Evolutionary conservation across 805 yeast species (phyloP).

Genomic region (Zygotorulaspora danielsina): DNA sequence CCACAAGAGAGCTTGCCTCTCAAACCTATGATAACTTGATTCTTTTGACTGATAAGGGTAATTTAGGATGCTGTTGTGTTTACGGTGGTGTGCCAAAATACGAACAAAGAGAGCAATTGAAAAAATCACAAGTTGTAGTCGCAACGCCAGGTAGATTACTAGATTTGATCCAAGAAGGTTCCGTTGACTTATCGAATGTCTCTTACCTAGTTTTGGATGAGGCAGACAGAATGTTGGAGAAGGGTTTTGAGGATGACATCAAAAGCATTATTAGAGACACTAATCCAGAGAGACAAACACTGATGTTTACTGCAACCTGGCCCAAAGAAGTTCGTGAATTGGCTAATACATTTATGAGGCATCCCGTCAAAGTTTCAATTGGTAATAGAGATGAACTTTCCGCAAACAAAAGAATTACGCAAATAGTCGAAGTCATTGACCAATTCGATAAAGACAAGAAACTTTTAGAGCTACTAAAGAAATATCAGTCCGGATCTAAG

Average conservation of each 20-base stretch:
- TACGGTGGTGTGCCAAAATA: constrained; percentile 98
- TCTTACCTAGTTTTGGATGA: constrained; percentile 88
- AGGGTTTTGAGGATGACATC: constrained; percentile 96
- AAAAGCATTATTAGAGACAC: constrained; percentile 70
- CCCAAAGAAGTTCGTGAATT: constrained; percentile 96
- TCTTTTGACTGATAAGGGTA: constrained; percentile 53
- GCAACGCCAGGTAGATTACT: constrained; percentile 98
- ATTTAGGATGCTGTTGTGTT: constrained; percentile 71
- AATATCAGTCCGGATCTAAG: constrained; percentile 66
- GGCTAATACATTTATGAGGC: constrained; percentile 77
- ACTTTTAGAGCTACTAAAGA: constrained; percentile 63
- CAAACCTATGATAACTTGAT: constrained; percentile 85
- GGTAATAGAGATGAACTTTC: constrained; percentile 92
- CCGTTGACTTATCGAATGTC: constrained; percentile 62
- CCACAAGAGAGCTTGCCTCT: constrained; percentile 95
- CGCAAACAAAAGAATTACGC: constrained; percentile 92
- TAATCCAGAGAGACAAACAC: constrained; percentile 66
- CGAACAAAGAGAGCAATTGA: constrained; percentile 72
- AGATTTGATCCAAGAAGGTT: constrained; percentile 86
- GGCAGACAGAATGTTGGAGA: constrained; percentile 98
- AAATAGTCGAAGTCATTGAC: constrained; percentile 88
- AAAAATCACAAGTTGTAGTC: constrained; percentile 70
- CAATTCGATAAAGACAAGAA: constrained; percentile 74
- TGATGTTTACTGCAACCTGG: constrained; percentile 99
- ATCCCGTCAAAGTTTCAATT: constrained; percentile 84